These are phyloP conservation scores for Barbarea vulgaris DNA, from an alignment of 345 rosid species.

Conservation along the genomic window DNA sequence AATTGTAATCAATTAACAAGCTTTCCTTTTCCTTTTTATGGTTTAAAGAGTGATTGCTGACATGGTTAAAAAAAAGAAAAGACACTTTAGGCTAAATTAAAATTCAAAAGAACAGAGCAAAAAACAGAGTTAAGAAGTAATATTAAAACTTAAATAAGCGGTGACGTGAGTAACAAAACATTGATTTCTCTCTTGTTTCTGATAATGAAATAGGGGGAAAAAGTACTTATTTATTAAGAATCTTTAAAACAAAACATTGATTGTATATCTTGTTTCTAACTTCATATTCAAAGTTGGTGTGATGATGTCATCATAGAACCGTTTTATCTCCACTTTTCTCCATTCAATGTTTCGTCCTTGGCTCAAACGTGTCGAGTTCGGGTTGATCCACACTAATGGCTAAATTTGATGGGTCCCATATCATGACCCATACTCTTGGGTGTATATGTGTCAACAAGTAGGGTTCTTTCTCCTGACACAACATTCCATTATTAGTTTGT, in stretches of 20 bases:
- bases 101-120: neutral
- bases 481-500: slow-evolving; percentile 40
- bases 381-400: slow-evolving; percentile 39
- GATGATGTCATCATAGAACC: slow-evolving; percentile 43
- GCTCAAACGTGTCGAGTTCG: slow-evolving; percentile 40
- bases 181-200: slow-evolving; percentile 20
- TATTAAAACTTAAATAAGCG: slow-evolving; percentile 5
- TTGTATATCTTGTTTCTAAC: slow-evolving; percentile 20
- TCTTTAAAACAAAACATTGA: slow-evolving; percentile 5
- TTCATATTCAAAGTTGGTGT: slow-evolving; percentile 31
- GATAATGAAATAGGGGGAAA: too few relatives aligned
- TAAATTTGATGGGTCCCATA: slow-evolving; percentile 30
- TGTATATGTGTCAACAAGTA: slow-evolving; percentile 35
- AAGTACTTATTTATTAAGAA: too few relatives aligned
- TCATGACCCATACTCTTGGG: slow-evolving; percentile 30
- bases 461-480: slow-evolving; percentile 30
- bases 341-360: slow-evolving; percentile 41
- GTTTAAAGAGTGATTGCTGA: slow-evolving; percentile 32
- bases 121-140: neutral
- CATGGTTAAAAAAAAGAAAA: neutral
- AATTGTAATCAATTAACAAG: slow-evolving; percentile 30
- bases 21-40: slow-evolving; percentile 33
- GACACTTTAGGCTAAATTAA: neutral
- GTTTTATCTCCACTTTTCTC: slow-evolving; percentile 34
- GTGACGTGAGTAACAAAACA: slow-evolving; percentile 23